These are phyloP conservation scores for Aspergillus alliaceus DNA, from an alignment of 2,329 filamentous ascomycete genomes.

Conservation along the genomic window DNA sequence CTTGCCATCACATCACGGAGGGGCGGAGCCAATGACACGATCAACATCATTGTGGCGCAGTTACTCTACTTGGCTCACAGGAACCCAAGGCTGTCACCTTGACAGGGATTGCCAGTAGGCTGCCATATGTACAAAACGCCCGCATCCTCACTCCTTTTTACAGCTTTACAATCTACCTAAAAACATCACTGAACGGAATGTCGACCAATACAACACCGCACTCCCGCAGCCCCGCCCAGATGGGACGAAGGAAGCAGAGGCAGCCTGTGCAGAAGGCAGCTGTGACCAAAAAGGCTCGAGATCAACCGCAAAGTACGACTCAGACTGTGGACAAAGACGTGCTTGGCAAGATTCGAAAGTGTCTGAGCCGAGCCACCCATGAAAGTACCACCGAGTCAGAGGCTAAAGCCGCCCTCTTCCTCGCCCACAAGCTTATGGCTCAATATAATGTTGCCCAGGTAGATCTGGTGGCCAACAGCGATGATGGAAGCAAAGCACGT, in stretches of 20 bases:
- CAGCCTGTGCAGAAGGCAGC: slow-evolving; percentile 7
- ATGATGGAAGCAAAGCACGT: slow-evolving; percentile 2
- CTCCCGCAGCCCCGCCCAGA: background rate
- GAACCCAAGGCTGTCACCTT: background rate
- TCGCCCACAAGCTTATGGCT: slow-evolving; percentile 15
- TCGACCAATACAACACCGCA: background rate
- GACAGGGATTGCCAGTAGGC: background rate
- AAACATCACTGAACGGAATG: too few relatives aligned
- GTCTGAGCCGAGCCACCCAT: slow-evolving; percentile 20
- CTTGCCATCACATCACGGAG: too few relatives aligned
- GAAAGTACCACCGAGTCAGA: slow-evolving; percentile 21
- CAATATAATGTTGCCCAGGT: slow-evolving; percentile 14
- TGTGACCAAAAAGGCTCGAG: slow-evolving; percentile 3
- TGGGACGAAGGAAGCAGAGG: background rate
- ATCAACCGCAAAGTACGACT: background rate
- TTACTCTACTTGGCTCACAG: background rate
- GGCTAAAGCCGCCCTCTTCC: slow-evolving; percentile 20
- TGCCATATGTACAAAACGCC: background rate
- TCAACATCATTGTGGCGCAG: background rate
- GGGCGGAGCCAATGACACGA: slow-evolving; percentile 3
- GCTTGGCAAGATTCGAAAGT: slow-evolving; percentile 25
- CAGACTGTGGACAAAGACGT: slow-evolving; percentile 3
- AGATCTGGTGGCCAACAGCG: slow-evolving; percentile 9
- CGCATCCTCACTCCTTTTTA: background rate
- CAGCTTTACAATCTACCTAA: background rate